phyloP scores from a whole-genome alignment of 768 basidiomycete genomes.

The Rhodotorula sphaerocarpa region DNA sequence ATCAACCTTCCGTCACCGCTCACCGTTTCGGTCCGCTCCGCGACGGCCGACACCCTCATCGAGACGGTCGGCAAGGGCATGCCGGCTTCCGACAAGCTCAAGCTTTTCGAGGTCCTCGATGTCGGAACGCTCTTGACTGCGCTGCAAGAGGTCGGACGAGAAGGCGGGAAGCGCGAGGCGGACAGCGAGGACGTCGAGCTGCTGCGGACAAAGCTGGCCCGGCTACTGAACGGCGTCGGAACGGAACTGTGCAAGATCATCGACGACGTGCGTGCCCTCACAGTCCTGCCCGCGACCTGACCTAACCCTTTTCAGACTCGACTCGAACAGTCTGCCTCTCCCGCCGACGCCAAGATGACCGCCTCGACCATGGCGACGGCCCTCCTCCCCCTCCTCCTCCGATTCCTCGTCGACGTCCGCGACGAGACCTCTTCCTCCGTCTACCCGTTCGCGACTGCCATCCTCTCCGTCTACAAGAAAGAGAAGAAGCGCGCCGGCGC shows the following conservation, averaged over 20 bases:
- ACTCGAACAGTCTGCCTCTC: not conserved
- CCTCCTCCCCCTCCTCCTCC: slow-evolving; percentile 69
- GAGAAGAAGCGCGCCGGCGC: slow-evolving; percentile 49
- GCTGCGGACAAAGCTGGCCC: slow-evolving; percentile 80
- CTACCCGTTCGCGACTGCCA: slow-evolving; percentile 65
- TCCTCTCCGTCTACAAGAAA: slow-evolving; percentile 70
- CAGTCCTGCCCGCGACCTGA: not conserved
- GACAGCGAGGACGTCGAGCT: slow-evolving; percentile 69
- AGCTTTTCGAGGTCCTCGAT: slow-evolving; percentile 79
- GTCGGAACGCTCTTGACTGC: slow-evolving; percentile 71
- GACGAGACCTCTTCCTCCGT: slow-evolving; percentile 82
- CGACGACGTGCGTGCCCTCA: slow-evolving; percentile 55
- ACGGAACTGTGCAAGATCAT: slow-evolving; percentile 70
- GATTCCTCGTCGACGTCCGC: slow-evolving; percentile 79
- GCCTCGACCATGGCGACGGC: slow-evolving; percentile 7
- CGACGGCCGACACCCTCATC: slow-evolving; percentile 68
- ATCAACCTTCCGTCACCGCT: slow-evolving; percentile 59
- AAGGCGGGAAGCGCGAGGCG: slow-evolving; percentile 60
- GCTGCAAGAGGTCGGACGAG: slow-evolving; percentile 53
- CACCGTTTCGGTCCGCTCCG: slow-evolving; percentile 63
- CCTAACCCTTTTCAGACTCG: not conserved
- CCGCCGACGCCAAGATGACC: slow-evolving; percentile 12
- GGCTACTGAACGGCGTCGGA: slow-evolving; percentile 70
- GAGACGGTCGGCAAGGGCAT: slow-evolving; percentile 86
- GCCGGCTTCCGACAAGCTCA: slow-evolving; percentile 78